phyloP scores from a whole-genome alignment of 2,329 filamentous ascomycete genomes.

The Botryotinia globosa region DNA sequence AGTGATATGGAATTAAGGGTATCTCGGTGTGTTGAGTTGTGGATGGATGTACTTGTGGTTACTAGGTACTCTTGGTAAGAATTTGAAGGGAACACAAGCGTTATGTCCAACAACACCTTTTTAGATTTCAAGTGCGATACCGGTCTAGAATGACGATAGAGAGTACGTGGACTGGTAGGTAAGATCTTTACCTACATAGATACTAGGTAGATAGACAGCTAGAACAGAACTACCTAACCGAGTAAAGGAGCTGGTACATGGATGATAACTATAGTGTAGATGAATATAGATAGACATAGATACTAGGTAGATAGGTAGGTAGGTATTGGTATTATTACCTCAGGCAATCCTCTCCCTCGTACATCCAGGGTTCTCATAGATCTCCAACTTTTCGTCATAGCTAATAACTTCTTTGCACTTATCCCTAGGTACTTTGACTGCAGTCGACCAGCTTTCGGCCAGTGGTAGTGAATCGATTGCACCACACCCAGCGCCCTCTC shows the following conservation, averaged over 20 bases:
- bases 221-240: too few species aligned
- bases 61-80: background rate
- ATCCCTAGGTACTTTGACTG: background rate
- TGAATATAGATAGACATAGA: too few species aligned
- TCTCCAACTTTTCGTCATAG: background rate
- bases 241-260: too few species aligned
- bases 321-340: too few species aligned
- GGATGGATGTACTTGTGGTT: background rate
- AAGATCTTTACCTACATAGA: too few species aligned
- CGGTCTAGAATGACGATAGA: background rate
- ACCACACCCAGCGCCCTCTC: background rate
- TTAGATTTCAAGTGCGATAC: background rate
- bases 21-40: background rate
- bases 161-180: background rate
- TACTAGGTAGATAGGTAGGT: too few species aligned
- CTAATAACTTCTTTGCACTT: background rate
- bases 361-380: background rate
- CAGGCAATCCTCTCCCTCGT: background rate
- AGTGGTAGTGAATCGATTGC: background rate
- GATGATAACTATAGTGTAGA: too few species aligned
- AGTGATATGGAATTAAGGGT: background rate
- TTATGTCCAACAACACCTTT: background rate
- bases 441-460: background rate
- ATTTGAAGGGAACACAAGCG: background rate
- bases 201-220: too few species aligned